Evolutionary conservation across 169 alveolate species (phyloP).

Genomic region (Eimeria sp.): DNA sequence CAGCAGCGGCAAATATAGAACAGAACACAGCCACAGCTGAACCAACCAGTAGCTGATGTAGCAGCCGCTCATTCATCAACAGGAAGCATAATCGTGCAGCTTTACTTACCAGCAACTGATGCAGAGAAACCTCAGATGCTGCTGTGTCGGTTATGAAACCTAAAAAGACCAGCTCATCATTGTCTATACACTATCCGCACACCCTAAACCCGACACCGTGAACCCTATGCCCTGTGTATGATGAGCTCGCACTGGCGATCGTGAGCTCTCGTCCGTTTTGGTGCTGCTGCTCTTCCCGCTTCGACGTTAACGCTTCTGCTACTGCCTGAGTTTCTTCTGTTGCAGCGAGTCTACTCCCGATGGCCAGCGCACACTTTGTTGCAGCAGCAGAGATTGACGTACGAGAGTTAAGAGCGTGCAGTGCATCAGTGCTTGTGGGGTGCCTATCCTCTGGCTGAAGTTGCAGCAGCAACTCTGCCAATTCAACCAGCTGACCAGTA

Average conservation of each 20-base stretch:
- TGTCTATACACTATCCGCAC: neutral
- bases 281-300: neutral
- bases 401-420: conserved; percentile 51
- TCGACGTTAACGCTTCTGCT: neutral
- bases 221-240: neutral
- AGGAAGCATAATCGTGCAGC: neutral
- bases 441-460: conserved; percentile 11
- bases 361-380: neutral
- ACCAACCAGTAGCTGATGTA: neutral
- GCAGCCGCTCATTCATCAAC: neutral
- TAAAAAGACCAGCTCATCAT: neutral
- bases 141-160: conserved; percentile 20
- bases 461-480: conserved; percentile 65
- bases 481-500: conserved; percentile 49
- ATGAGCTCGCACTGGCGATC: neutral
- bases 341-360: neutral
- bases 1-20: neutral
- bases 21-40: neutral
- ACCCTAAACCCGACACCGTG: neutral
- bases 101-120: conserved; percentile 15
- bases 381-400: conserved; percentile 2
- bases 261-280: neutral
- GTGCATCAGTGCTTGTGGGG: neutral
- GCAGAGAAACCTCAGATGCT: conserved; percentile 32
- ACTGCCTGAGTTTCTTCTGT: neutral